phyloP scores from a whole-genome alignment of 2,329 filamentous ascomycete species.

The Talaromyces marneffei region DNA sequence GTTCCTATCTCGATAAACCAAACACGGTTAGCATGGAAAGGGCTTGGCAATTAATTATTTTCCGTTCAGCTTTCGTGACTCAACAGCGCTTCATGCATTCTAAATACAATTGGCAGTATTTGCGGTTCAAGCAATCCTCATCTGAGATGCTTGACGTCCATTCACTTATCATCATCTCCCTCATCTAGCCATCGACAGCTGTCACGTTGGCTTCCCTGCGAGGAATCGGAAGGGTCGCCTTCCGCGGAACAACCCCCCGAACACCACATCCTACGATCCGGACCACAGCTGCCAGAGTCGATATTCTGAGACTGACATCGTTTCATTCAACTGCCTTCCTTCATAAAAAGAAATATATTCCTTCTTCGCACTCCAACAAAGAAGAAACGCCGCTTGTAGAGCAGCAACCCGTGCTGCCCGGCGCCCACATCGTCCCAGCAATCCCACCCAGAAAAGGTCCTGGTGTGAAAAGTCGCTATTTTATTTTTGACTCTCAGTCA shows the following conservation, averaged over 20 bases:
- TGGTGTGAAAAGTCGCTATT: not conserved
- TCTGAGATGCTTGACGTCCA: not conserved
- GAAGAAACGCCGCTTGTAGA: not conserved
- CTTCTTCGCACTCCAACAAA: not conserved
- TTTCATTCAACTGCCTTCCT: not conserved
- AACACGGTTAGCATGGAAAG: not conserved
- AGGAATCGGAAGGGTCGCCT: slow-evolving; percentile 26
- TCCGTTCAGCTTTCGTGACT: not conserved
- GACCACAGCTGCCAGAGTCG: not conserved
- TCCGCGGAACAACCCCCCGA: slow-evolving; percentile 18
- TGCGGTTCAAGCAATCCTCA: not conserved
- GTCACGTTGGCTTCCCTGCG: slow-evolving; percentile 35
- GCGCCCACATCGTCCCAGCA: slow-evolving; percentile 19
- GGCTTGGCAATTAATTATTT: not conserved
- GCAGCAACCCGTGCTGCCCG: slow-evolving; percentile 8
- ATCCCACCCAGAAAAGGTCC: slow-evolving; percentile 12
- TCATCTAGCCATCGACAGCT: slow-evolving; percentile 10
- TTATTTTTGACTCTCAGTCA: not conserved
- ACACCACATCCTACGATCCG: not conserved
- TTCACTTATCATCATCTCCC: not conserved
- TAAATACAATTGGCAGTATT: not conserved
- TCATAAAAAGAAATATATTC: not conserved
- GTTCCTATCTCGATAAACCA: not conserved
- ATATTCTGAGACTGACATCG: not conserved
- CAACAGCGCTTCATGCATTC: not conserved